These are phyloP conservation scores for Penicillium oxalicum DNA, from an alignment of 2,329 filamentous ascomycete species.

Conservation along the genomic window DNA sequence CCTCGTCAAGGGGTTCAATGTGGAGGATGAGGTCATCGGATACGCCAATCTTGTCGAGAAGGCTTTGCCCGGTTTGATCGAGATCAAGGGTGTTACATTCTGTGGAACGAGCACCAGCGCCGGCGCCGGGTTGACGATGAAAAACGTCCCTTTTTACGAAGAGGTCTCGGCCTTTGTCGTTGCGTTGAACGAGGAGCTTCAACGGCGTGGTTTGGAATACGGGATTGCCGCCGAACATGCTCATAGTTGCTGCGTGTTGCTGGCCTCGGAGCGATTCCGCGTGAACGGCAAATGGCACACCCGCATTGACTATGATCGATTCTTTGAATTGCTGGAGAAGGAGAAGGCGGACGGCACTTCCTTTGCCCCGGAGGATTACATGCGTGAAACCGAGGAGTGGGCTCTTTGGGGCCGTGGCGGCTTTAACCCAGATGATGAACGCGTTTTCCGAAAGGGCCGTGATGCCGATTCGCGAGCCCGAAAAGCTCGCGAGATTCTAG, in stretches of 20 bases:
- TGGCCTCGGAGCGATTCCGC: conserved; percentile 75
- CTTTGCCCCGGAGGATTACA: conserved; percentile 86
- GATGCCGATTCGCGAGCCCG: conserved; percentile 12
- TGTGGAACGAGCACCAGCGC: conserved; percentile 84
- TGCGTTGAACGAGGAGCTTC: conserved; percentile 66
- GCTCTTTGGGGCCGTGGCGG: conserved; percentile 90
- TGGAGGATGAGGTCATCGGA: conserved; percentile 84
- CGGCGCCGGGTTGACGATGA: conserved; percentile 86
- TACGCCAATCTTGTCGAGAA: conserved; percentile 85
- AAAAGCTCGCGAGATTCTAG: conserved; percentile 8
- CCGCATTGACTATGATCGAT: conserved; percentile 79
- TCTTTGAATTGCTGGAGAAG: conserved; percentile 77
- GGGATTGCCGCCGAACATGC: conserved; percentile 93
- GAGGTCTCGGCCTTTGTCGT: conserved; percentile 85
- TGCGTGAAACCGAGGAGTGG: conserved; percentile 87
- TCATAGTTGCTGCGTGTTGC: conserved; percentile 85
- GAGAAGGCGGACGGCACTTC: conserved; percentile 51
- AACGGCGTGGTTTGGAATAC: conserved; percentile 70
- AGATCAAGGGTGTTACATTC: conserved; percentile 95
- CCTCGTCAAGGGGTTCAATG: conserved; percentile 95
- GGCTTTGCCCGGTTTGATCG: conserved; percentile 83
- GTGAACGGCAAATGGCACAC: conserved; percentile 81
- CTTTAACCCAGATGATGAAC: conserved; percentile 83
- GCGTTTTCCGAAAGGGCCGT: conserved; percentile 80
- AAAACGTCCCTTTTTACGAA: conserved; percentile 94